Conservation (phyloP, 2,329 filamentous ascomycete genomes). For the Calonectria fujianensis region DNA sequence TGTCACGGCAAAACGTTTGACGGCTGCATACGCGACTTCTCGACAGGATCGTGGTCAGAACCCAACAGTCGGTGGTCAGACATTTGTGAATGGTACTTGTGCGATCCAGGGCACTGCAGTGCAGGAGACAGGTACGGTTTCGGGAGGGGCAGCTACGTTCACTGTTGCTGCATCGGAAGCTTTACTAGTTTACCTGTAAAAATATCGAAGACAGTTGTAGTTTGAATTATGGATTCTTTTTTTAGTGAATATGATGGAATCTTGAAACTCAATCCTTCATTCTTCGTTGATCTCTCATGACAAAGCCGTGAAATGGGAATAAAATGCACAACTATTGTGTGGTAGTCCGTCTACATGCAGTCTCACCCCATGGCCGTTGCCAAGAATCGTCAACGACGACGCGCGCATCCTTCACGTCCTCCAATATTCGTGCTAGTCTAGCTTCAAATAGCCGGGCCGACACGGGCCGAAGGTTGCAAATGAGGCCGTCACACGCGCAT, state of each 20-base stretch:
- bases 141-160: conserved; percentile 34
- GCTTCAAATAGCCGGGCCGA: neutral
- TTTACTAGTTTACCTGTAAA: conserved; percentile 33
- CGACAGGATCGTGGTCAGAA: conserved; percentile 45
- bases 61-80: conserved; percentile 45
- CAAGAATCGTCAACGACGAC: neutral
- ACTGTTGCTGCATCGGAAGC: conserved; percentile 41
- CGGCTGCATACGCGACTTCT: conserved; percentile 44
- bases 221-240: neutral
- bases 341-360: neutral
- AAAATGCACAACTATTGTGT: neutral
- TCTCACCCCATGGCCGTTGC: neutral
- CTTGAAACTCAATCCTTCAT: neutral
- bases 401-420: neutral
- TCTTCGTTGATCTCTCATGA: neutral
- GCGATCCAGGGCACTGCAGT: conserved; percentile 38
- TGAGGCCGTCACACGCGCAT: conserved; percentile 1
- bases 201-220: too few relatives aligned
- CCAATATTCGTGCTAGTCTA: neutral
- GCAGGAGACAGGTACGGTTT: conserved; percentile 31
- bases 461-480: neutral
- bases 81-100: conserved; percentile 45
- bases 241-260: neutral
- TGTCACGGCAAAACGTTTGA: conserved; percentile 63
- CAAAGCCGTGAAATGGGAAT: neutral